Base-by-base conservation (phyloP, 2,329 filamentous ascomycete genomes). In the Colletotrichum liriopes region DNA sequence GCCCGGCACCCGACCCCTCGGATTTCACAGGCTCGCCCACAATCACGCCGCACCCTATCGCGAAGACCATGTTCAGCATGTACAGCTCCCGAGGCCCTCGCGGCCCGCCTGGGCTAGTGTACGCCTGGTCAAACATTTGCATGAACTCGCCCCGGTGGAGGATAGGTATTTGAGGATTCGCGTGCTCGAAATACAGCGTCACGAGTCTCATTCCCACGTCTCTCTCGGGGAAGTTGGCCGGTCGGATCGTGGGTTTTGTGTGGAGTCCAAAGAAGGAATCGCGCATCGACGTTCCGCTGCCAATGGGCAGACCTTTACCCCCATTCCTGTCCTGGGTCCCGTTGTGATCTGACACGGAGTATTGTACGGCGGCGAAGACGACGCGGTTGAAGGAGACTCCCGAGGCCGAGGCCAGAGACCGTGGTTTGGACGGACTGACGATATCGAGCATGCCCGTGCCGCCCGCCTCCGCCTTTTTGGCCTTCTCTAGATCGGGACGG, bases 181-280 rank as follows among this genome's bases (percentile, higher is more conserved):
- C 94, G 80, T 98, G 94, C 83, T 98, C 94, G 81, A 98, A 98
- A 81, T 98, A 98, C 47, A 98, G 88, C 66, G 91, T 90, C 47
- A 94, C 92, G 23, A 98, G 87, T 72, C 91, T 89, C 66, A 89
- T 83, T 0, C 92, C 96, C 3, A 98, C 86, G 41, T 93, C 90
- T 74, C 89, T 91, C 74, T 93, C 91, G 0, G 96, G 96, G 77
- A 98, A 98, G 0, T 91, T 88, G 0, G 95, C 95, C 55, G 93
- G 93, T 73, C 93, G 92, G 79, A 98, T 96, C 20, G 92, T 94
- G 1, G 95, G 94, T 77, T 93, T 95, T 2, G 94, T 97, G 77
- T 98, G 95, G 55, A 98, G 85, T n/a, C 96, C 96, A 79, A 98
- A 98, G 86, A 98, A 98, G 0, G 95, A 97, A 82, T 98, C 96